Base-by-base conservation (phyloP, 345 rosid species). In the Draba incana region DNA sequence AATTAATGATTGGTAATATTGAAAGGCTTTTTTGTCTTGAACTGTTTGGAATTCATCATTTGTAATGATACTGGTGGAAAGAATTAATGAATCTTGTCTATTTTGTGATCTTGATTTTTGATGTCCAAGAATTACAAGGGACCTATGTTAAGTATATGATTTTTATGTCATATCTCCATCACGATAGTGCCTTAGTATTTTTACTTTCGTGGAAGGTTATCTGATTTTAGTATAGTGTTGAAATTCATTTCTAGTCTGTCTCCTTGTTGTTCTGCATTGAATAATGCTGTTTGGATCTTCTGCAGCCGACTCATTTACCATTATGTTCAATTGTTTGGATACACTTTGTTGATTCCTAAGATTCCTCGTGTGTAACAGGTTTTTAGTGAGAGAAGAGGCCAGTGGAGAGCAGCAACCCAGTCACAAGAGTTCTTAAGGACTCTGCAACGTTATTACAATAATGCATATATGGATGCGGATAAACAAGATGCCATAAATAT, bases 381-480 rank as follows among this genome's bases (percentile, higher is more conserved):
- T 81, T 94, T 94, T 75, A 86, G 90, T 53, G 84, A 84, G 83
- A 89, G 88, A 79, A 81, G 98, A 69, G 99, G 99, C 61, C 98
- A 94, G 80, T 94, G 98, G 99, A 94, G 72, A 82, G 97, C 99
- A 15, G 93, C 99, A 72, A 89, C 89, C 42, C 99, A 94, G 83
- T 94, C 99, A 45, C 98, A 92, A 78, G 99, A 94, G 81, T 94
- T 94, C 79, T 91, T 94, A 77, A 85, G 97, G 80, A 89, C 97
- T 66, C 86, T 94, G 64, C 98, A 94, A 71, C 89, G 99, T 33
- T 91, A 94, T 72, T 91, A 94, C 71, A 94, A 82, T 84, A 94
- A 94, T 64, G 90, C 97, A 55, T 94, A 94, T 75, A 86, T 91
- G 98, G 99, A 94, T 78, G 84, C 89, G 8, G 89, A 86, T 75